Percentiles rank a stretch among this genome's conserved stretches.
phyloP scores from a whole-genome alignment of 2,329 filamentous ascomycete species.

The Madurella mycetomatis region DNA sequence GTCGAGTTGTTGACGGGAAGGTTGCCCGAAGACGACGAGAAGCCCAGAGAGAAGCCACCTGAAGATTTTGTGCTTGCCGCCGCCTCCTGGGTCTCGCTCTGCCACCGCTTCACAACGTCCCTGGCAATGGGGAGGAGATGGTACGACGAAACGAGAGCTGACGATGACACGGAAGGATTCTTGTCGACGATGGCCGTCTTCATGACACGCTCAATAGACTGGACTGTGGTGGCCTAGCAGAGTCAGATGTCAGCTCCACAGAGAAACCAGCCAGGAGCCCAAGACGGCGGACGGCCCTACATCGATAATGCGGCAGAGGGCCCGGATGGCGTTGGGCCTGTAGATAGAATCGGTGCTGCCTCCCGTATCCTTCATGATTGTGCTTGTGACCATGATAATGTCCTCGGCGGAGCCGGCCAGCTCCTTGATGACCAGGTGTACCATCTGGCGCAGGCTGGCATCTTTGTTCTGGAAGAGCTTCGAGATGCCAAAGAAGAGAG shows the following conservation, averaged over 20 bases:
- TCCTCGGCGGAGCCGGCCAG: conserved; percentile 92
- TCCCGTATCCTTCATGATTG: conserved; percentile 99
- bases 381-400: conserved; percentile 99
- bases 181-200: conserved; percentile 99
- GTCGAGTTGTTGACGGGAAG: conserved; percentile 86
- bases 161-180: conserved; percentile 93
- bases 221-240: conserved; percentile 79
- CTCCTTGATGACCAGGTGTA: conserved; percentile 97
- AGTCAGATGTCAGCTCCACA: conserved; percentile 22
- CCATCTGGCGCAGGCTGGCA: conserved; percentile 96
- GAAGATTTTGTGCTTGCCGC: conserved; percentile 86
- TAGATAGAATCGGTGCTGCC: conserved; percentile 92
- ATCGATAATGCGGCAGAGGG: conserved; percentile 94
- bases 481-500: conserved; percentile 97
- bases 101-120: conserved; percentile 95
- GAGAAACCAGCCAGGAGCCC: not conserved
- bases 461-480: conserved; percentile 99
- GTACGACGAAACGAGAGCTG: conserved; percentile 93
- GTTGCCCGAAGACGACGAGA: conserved; percentile 72
- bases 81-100: conserved; percentile 96
- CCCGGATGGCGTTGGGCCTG: conserved; percentile 91
- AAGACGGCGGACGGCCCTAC: conserved; percentile 45
- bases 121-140: conserved; percentile 93
- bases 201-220: conserved; percentile 96
- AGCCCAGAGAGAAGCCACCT: conserved; percentile 84